Percentiles rank a stretch among this genome's conserved stretches.
These are phyloP conservation scores for Trichoderma polysporum DNA, from an alignment of 2,329 filamentous ascomycete species.

Conservation along the genomic window DNA sequence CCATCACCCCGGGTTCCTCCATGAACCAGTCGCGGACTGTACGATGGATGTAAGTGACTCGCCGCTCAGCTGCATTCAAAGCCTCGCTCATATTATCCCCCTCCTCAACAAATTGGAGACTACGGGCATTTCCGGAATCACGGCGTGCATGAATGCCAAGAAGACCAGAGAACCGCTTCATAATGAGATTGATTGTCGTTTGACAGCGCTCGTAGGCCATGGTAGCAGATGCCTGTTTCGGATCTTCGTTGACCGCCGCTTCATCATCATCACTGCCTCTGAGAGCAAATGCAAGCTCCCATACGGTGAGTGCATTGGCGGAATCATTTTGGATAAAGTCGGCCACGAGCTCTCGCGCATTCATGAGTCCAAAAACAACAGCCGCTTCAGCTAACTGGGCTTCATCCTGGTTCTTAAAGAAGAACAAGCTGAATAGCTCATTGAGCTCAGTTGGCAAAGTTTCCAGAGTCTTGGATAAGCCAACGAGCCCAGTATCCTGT, in stretches of 20 bases:
- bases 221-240: constrained; percentile 26
- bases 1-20: constrained; percentile 25
- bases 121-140: constrained; percentile 22
- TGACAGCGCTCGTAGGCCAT: constrained; percentile 26
- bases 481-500: background rate
- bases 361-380: constrained; percentile 32
- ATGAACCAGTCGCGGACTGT: constrained; percentile 38
- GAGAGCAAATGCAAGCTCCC: constrained; percentile 37
- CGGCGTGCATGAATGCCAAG: constrained; percentile 28
- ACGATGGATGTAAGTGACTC: constrained; percentile 36
- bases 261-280: constrained; percentile 24
- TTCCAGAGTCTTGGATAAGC: constrained; percentile 18
- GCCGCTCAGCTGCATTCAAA: constrained; percentile 18
- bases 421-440: constrained; percentile 32
- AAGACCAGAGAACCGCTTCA: constrained; percentile 29
- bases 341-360: constrained; percentile 34
- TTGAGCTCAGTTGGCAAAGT: constrained; percentile 31
- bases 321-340: constrained; percentile 36
- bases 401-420: constrained; percentile 31
- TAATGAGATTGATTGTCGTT: constrained; percentile 21
- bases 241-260: constrained; percentile 20
- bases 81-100: background rate
- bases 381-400: constrained; percentile 27
- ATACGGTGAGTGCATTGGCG: constrained; percentile 32
- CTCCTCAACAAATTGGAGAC: constrained; percentile 19